Percentiles rank a stretch among this genome's conserved stretches.
Evolutionary conservation across 2,329 filamentous ascomycete genomes (phyloP).

Genomic region (Talaromyces rugulosus): DNA sequence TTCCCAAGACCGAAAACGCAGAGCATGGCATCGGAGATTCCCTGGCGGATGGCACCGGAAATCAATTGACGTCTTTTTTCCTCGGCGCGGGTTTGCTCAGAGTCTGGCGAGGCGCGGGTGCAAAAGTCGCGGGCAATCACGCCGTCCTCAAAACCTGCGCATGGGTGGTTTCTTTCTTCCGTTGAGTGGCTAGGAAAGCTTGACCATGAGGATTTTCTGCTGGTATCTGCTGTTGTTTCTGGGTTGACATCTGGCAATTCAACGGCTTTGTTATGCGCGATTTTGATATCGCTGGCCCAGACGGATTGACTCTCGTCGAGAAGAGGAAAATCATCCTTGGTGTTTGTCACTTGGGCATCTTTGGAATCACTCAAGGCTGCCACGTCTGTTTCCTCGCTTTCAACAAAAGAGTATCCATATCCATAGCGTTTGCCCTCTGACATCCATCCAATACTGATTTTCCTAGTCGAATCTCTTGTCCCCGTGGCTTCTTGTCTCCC

Average conservation of each 20-base stretch:
- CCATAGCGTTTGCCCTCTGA: conserved; percentile 36
- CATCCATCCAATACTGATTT: conserved; percentile 40
- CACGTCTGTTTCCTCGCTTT: conserved; percentile 17
- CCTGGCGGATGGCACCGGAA: conserved; percentile 11
- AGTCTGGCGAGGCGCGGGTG: conserved; percentile 10
- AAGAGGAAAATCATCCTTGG: neutral
- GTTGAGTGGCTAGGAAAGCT: conserved; percentile 18
- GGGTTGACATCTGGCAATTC: neutral
- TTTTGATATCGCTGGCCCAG: neutral
- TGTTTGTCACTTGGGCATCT: neutral
- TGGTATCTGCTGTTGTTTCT: neutral
- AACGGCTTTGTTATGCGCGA: neutral
- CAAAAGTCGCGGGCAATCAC: conserved; percentile 20
- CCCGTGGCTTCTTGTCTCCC: neutral
- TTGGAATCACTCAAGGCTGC: neutral
- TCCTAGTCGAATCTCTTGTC: conserved; percentile 19
- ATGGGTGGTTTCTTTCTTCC: conserved; percentile 12
- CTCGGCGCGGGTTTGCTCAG: conserved; percentile 1
- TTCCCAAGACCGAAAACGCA: conserved; percentile 8
- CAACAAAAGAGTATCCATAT: conserved; percentile 36
- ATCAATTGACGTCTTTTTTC: conserved; percentile 3
- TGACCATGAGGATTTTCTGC: conserved; percentile 13
- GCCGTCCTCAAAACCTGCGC: conserved; percentile 14
- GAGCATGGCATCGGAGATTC: conserved; percentile 9
- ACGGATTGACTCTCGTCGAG: neutral